Base-by-base conservation (phyloP, 164 flowering plant species). In the Nymphaea colorata region DNA sequence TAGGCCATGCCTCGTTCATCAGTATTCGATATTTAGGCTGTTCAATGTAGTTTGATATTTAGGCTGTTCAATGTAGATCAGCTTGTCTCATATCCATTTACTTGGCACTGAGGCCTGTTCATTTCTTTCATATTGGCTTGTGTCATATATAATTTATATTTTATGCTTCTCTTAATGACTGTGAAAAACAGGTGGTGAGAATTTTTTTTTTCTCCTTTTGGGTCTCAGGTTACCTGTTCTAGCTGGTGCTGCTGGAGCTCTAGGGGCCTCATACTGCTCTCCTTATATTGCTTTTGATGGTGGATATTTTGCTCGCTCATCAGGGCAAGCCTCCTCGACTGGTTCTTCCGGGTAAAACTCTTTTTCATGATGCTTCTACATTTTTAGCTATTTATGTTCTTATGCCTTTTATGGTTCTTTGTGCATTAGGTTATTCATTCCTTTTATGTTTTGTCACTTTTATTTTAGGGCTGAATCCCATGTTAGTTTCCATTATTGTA, bases 251-350 rank as follows among this genome's bases (percentile, higher is more conserved):
- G 93, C 93, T 11, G 96, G 96, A 66, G 89, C 90, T 68, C 70
- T 91, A 64, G 96, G 98, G 44, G 84, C 90, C 64, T 64, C 83
- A 10, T 90, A 85, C 72, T 83, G 90, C 71, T 45, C 91, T 7
- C 96, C 96, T 51, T 91, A 94, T 72, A 61, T 94, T 69, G 43
- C 93, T 71, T 85, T 91, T 78, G 98, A 91, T 79, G 90, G 93
- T 70, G 66, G 86, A 63, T 88, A 84, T 77, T 80, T 85, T 73
- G 73, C 85, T 78, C 92, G 85, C 4, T 83, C 92, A 62, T 72
- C 87, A 43, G 95, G 83, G 42, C 95, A 87, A 66, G 66, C 86
- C 66, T 79, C 90, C 76, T 77, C 91, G 4, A 17, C 76, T 14
- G 79, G 83, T 71, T 74, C 73, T 66, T 82, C 88, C 10, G 88